A percentile compares a stretch with the other conserved stretches of the same genome.
These are phyloP conservation scores for Plenodomus lindquistii DNA, from an alignment of 2,329 filamentous ascomycete species.

Conservation along the genomic window DNA sequence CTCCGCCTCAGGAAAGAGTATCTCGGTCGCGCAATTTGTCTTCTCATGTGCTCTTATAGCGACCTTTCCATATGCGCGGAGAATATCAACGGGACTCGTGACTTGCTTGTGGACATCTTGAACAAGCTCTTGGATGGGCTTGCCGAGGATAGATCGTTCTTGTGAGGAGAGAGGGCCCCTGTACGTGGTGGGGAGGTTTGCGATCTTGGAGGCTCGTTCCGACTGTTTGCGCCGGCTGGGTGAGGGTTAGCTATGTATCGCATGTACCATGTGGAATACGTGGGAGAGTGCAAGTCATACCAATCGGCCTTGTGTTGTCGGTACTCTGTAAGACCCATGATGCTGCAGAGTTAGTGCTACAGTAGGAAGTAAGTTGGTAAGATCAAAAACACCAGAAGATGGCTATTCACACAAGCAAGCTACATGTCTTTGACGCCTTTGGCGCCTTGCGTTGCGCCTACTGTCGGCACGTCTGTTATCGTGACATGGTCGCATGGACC, in stretches of 20 bases:
- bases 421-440: conserved; percentile 9
- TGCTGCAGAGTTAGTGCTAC: conserved; percentile 21
- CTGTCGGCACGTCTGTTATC: neutral
- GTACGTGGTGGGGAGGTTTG: conserved; percentile 67
- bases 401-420: conserved; percentile 13
- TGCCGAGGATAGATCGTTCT: conserved; percentile 70
- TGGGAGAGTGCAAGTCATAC: conserved; percentile 52
- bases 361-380: neutral
- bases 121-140: conserved; percentile 78
- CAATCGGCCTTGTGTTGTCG: conserved; percentile 72
- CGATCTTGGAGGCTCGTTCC: conserved; percentile 72
- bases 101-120: conserved; percentile 72
- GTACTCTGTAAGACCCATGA: conserved; percentile 65
- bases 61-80: conserved; percentile 86
- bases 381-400: neutral
- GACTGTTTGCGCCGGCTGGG: conserved; percentile 76
- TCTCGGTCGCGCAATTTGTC: conserved; percentile 88
- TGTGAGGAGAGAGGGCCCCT: conserved; percentile 64
- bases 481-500: conserved; percentile 8
- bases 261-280: conserved; percentile 3
- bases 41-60: conserved; percentile 80
- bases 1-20: conserved; percentile 79
- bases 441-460: neutral
- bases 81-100: conserved; percentile 69
- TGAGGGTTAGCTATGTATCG: neutral